These are phyloP conservation scores for Alternaria conjuncta DNA, from an alignment of 2,329 filamentous ascomycete genomes.

Conservation along the genomic window DNA sequence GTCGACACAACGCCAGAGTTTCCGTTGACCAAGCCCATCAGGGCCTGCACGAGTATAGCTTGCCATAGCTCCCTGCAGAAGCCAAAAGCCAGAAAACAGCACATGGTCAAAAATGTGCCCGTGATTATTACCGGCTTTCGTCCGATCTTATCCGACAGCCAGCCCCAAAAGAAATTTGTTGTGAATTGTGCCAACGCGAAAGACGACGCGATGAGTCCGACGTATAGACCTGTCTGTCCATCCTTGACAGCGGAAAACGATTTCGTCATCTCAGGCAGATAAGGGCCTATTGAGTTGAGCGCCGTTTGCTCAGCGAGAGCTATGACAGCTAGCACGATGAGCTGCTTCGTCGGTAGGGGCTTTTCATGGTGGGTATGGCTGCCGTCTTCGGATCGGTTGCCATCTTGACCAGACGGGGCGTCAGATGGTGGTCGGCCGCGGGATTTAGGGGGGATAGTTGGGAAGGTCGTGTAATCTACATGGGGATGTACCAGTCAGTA, in stretches of 20 bases:
- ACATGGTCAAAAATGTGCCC: slow-evolving; percentile 81
- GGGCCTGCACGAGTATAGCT: slow-evolving; percentile 80
- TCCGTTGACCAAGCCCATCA: slow-evolving; percentile 93
- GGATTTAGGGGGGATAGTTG: slow-evolving; percentile 73
- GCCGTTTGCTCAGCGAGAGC: slow-evolving; percentile 94
- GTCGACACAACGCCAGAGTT: slow-evolving; percentile 95
- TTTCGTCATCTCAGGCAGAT: slow-evolving; percentile 89
- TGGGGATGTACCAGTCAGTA: neutral
- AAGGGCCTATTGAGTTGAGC: slow-evolving; percentile 94
- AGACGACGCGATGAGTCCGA: slow-evolving; percentile 85
- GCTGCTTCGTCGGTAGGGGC: slow-evolving; percentile 81
- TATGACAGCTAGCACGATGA: slow-evolving; percentile 83
- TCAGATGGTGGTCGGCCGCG: slow-evolving; percentile 60
- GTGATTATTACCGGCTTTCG: slow-evolving; percentile 82
- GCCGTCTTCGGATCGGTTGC: slow-evolving; percentile 42
- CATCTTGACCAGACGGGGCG: slow-evolving; percentile 33
- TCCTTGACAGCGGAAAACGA: slow-evolving; percentile 80
- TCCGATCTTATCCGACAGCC: slow-evolving; percentile 78
- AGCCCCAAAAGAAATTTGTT: slow-evolving; percentile 92
- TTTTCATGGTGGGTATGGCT: slow-evolving; percentile 61
- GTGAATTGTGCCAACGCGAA: slow-evolving; percentile 92
- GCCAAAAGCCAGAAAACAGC: slow-evolving; percentile 85
- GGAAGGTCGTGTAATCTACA: slow-evolving; percentile 77
- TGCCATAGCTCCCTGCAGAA: slow-evolving; percentile 85
- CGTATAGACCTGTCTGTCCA: slow-evolving; percentile 79